Conservation (phyloP, 345 rosid species). For the Syzygium aromaticum region DNA sequence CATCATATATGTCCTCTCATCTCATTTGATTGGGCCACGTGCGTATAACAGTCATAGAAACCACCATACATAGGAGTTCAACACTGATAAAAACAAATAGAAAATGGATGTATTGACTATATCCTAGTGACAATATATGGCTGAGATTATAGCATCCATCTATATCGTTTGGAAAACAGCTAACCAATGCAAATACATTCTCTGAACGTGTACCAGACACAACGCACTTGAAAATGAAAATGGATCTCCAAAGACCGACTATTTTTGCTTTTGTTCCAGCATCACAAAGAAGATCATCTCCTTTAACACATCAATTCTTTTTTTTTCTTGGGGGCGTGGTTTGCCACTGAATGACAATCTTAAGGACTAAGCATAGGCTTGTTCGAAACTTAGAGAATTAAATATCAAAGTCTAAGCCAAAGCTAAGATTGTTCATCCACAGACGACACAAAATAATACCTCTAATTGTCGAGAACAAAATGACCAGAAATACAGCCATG, state of each 20-base stretch:
- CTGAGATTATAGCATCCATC: not conserved
- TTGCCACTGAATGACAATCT: not conserved
- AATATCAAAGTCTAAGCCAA: not conserved
- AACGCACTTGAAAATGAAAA: not conserved
- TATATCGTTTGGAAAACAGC: not conserved
- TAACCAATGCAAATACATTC: not conserved
- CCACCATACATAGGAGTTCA: not conserved
- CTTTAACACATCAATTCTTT: not conserved
- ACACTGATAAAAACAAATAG: not conserved
- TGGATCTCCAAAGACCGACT: not conserved
- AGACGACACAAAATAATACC: not conserved
- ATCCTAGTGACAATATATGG: not conserved
- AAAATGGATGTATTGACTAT: not conserved
- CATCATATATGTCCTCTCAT: not conserved
- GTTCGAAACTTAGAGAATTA: not conserved
- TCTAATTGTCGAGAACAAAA: not conserved
- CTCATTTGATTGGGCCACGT: not conserved
- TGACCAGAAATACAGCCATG: not conserved
- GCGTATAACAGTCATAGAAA: not conserved
- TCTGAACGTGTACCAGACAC: not conserved
- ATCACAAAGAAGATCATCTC: not conserved
- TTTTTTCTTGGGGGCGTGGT: not conserved
- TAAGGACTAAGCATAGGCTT: not conserved
- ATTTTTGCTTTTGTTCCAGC: not conserved
- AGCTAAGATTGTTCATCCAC: not conserved